Evolutionary conservation across 2,329 filamentous ascomycete species (phyloP).

Genomic region (Elsinoe perseae): DNA sequence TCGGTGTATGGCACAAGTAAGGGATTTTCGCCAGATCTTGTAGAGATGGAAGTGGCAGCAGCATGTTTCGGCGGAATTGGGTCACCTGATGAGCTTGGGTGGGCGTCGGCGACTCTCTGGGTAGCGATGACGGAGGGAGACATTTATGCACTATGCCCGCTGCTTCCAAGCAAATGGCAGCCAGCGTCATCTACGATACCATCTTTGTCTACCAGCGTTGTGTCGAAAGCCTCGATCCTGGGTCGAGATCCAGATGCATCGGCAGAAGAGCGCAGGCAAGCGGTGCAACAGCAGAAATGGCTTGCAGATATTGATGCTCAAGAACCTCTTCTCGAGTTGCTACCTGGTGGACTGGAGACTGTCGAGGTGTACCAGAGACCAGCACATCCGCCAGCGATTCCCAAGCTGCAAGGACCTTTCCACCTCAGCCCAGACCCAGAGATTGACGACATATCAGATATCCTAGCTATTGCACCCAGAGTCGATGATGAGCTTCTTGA

Average conservation of each 20-base stretch:
- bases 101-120: constrained; percentile 96
- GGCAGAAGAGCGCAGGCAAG: constrained; percentile 38
- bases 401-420: constrained; percentile 57
- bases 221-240: constrained; percentile 55
- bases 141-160: constrained; percentile 84
- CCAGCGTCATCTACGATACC: constrained; percentile 64
- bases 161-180: constrained; percentile 81
- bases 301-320: constrained; percentile 49
- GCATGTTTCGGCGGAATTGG: constrained; percentile 76
- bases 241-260: constrained; percentile 35
- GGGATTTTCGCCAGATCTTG: constrained; percentile 77
- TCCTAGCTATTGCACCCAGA: constrained; percentile 50
- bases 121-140: constrained; percentile 91
- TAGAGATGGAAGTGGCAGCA: constrained; percentile 90
- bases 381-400: constrained; percentile 46
- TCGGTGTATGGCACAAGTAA: constrained; percentile 66
- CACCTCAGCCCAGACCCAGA: constrained; percentile 43
- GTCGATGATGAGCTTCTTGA: constrained; percentile 47
- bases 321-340: constrained; percentile 36
- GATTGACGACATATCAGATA: constrained; percentile 53
- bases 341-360: constrained; percentile 31
- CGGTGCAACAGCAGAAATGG: constrained; percentile 53
- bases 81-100: constrained; percentile 54
- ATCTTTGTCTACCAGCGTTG: constrained; percentile 73
- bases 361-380: constrained; percentile 52